Evolutionary conservation across 2,329 filamentous ascomycete genomes (phyloP), one percentile per base, ranked within the genome.

Genomic region (Cadophora luteo-olivacea): DNA sequence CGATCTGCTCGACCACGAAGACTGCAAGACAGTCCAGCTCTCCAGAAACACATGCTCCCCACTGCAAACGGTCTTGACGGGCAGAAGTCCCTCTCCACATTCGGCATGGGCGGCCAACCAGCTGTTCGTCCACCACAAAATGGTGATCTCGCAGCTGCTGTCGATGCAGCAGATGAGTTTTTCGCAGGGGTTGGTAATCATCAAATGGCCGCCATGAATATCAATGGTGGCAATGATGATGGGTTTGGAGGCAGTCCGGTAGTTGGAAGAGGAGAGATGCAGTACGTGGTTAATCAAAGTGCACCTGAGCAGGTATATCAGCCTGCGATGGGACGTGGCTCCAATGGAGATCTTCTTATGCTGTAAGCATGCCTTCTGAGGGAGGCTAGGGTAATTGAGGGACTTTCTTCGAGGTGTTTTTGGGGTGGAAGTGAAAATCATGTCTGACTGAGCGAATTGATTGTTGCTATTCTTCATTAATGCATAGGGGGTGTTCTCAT

Each of bases 81-180:
- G 22, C 86, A 89, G 72, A 90, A 90, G 81, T 85, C 82, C 48
- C 83, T 90, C 29, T 87, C 85, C 74, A 84, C 85, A 80, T 83
- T 89, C 72, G 86, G 87, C 63, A 81, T 82, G 71, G 82, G 77
- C 57, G 76, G 78, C 48, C 77, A 78, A 57, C 72, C 77, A 38
- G 75, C 78, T 61, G 77, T 72, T 70, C 63, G 72, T 9, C 73
- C 73, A 16, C 67, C 72, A 16, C 69, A 74, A 70, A 77, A 69
- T 71, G 80, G 82, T 6, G 86, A 90, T 75, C 84, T 94, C 67
- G 85, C 88, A 3, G 87, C 89, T 32, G 93, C 93, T 1, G 89
- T 97, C 45, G 92, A 86, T 75, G 94, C 96, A 65, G 95, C 94
- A 11, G 95, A 97, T 77, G 89, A 91, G 19, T 97, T 97, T 80